A percentile compares a stretch with the other conserved stretches of the same genome.
Evolutionary conservation across 2,329 filamentous ascomycete genomes (phyloP).

Genomic region (Fusarium verticillioides): DNA sequence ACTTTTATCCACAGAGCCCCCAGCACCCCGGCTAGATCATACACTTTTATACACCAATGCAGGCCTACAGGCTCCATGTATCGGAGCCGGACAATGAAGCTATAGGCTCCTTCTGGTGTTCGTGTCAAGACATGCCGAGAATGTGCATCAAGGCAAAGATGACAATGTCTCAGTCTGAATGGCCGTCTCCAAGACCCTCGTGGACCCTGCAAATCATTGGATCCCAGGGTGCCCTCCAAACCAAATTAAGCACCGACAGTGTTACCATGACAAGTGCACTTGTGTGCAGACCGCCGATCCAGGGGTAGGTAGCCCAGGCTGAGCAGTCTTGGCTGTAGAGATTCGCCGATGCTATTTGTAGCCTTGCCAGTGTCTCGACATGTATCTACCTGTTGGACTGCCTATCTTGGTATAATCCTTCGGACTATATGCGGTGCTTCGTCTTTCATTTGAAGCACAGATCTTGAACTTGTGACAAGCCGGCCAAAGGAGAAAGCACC

Average conservation of each 20-base stretch:
- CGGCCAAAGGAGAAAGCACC: background rate
- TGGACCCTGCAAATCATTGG: constrained; percentile 42
- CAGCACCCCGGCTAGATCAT: constrained; percentile 22
- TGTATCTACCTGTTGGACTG: constrained; percentile 3
- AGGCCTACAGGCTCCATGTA: background rate
- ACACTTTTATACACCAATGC: constrained; percentile 7
- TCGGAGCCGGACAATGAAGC: constrained; percentile 12
- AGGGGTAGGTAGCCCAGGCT: constrained; percentile 33
- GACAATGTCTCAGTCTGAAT: constrained; percentile 18
- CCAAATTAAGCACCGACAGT: constrained; percentile 41
- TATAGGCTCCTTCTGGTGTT: constrained; percentile 16
- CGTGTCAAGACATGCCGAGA: constrained; percentile 9
- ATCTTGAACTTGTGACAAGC: background rate
- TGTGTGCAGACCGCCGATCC: constrained; percentile 41
- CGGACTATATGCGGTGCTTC: constrained; percentile 24
- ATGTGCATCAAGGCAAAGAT: constrained; percentile 5
- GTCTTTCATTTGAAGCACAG: constrained; percentile 5
- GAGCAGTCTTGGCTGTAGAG: constrained; percentile 37
- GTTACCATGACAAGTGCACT: constrained; percentile 31
- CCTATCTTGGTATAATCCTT: constrained; percentile 29
- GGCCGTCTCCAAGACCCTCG: constrained; percentile 24
- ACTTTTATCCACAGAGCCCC: constrained; percentile 34
- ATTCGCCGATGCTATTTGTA: constrained; percentile 37
- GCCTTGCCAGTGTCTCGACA: constrained; percentile 15
- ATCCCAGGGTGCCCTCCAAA: constrained; percentile 14